These are phyloP conservation scores for Pythium monospermum DNA, from an alignment of 352 stramenopile genomes.

Conservation along the genomic window DNA sequence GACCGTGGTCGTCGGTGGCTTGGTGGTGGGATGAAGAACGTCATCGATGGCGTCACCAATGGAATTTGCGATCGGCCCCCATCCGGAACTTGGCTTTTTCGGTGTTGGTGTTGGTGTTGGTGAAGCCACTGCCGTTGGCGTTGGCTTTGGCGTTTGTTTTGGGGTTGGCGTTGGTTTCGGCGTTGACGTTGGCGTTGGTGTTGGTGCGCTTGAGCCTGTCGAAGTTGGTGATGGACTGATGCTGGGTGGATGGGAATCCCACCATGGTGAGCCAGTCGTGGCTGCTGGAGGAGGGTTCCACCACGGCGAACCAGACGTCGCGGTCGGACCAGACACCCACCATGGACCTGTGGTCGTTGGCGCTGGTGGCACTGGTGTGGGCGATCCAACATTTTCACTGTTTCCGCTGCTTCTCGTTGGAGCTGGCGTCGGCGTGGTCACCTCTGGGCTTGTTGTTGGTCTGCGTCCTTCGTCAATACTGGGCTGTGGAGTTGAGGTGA, in stretches of 20 bases:
- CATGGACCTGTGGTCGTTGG: no score
- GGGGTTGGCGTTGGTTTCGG: constrained; percentile 1
- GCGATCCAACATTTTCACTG: no score
- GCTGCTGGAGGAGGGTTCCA: not conserved
- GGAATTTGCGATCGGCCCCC: not conserved
- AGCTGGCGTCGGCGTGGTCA: no score
- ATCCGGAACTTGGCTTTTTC: not conserved
- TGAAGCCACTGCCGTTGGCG: not conserved
- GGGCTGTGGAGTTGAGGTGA: no score
- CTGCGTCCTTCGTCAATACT: no score
- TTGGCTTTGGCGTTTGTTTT: not conserved
- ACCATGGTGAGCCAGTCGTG: not conserved
- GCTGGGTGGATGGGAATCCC: not conserved
- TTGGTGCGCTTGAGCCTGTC: no score
- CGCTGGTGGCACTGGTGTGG: no score
- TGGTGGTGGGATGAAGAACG: not conserved
- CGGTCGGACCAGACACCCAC: not conserved
- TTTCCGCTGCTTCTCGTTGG: no score
- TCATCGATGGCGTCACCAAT: not conserved
- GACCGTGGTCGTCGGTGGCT: constrained; percentile 9
- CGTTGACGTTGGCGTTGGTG: constrained; percentile 1
- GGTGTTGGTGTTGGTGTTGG: not conserved
- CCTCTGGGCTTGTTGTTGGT: no score
- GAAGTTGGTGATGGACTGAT: not conserved
- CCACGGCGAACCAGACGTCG: not conserved